Base-by-base conservation (phyloP, 2,329 filamentous ascomycete genomes). In the Hypoxylon sp. region DNA sequence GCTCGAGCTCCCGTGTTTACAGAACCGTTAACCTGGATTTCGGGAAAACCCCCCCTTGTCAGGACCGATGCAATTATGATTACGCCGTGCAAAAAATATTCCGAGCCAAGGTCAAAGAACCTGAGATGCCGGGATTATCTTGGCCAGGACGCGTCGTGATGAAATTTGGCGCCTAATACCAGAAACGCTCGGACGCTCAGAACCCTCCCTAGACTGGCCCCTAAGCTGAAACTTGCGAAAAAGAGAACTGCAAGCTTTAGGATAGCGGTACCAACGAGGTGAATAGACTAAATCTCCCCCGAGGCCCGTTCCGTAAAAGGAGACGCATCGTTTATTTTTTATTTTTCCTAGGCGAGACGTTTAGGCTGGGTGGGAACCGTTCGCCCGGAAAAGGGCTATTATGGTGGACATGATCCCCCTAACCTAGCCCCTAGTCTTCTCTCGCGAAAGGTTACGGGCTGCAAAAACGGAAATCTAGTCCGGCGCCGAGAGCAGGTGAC, bases 391-490 rank as follows among this genome's bases (percentile, higher is more conserved):
- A 41, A 64, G 56, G 53, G 50, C 50, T 26, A 7, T 4, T 26
- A 48, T 59, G 48, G 46, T 30, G 56, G 48, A 56, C 34, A 65
- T 64, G 13, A 10, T 13, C 32, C 10, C 15, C 37, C 63, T n/a
- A n/a, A n/a, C n/a, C 65, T 68, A 46, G 65, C 54, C 15, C 24
- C 47, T 52, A 55, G 57, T 62, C 13, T 17, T 39, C 34, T 66
- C 48, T 26, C 24, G 24, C 24, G 7, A 26, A 26, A 26, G 24
- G 51, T 55, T 64, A 54, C 48, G 63, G 60, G 56, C 66, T 68
- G 49, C 60, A 67, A 68, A 67, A 68, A 67, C 64, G 64, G 67
- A 61, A 67, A 65, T 67, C 64, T 64, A 59, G 59, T 65, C 67
- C 67, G 67, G 55, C 64, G 59, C 62, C 64, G 59, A 63, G 59